These are phyloP conservation scores for Zasmidium angulare DNA, from an alignment of 2,329 filamentous ascomycete species.

Conservation along the genomic window DNA sequence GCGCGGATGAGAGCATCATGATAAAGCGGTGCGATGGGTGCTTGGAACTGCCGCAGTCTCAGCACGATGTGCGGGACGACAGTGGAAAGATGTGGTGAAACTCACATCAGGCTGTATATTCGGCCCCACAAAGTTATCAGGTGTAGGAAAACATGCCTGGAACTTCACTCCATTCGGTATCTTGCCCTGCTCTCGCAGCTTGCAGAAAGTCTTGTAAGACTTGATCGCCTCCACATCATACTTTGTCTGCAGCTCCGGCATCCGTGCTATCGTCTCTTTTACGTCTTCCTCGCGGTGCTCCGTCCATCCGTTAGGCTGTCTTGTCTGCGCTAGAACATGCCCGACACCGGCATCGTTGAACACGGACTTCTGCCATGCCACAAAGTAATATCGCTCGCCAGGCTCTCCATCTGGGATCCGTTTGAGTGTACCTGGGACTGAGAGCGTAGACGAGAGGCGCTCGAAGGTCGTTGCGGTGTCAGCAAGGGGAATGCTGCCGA, in stretches of 20 bases:
- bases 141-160: conserved; percentile 37
- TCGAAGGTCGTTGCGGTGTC: conserved; percentile 38
- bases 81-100: neutral
- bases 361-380: conserved; percentile 35
- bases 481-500: conserved; percentile 40
- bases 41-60: conserved; percentile 31
- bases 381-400: conserved; percentile 35
- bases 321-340: conserved; percentile 22
- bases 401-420: conserved; percentile 47
- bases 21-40: conserved; percentile 35
- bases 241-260: conserved; percentile 26
- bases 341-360: conserved; percentile 30
- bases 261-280: conserved; percentile 22
- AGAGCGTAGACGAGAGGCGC: conserved; percentile 30
- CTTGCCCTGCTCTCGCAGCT: conserved; percentile 31
- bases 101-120: conserved; percentile 23
- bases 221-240: conserved; percentile 36
- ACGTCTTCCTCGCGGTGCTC: conserved; percentile 24
- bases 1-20: conserved; percentile 32
- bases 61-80: too few species aligned
- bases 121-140: conserved; percentile 28
- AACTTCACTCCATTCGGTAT: conserved; percentile 33
- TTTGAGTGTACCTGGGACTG: conserved; percentile 31
- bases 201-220: conserved; percentile 35
- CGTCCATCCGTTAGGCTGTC: conserved; percentile 17